Percentiles rank a stretch among this genome's conserved stretches.
These are phyloP conservation scores for Fusarium sp. DNA, from an alignment of 2,329 filamentous ascomycete species.

Conservation along the genomic window DNA sequence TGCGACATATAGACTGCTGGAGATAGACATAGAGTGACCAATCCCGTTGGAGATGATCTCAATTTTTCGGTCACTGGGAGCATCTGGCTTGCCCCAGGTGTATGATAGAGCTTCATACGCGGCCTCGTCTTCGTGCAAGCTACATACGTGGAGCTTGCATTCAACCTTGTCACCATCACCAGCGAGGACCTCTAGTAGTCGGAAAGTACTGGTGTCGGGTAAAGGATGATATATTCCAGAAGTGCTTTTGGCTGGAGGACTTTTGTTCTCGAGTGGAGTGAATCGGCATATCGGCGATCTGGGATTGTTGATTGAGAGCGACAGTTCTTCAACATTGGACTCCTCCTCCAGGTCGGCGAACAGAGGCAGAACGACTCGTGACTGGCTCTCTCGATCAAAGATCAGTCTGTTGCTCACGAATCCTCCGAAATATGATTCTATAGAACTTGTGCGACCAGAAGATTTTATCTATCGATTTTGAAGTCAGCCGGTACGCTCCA, in stretches of 20 bases:
- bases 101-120: neutral
- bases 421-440: neutral
- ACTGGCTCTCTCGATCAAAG: neutral
- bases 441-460: neutral
- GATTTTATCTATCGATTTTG: neutral
- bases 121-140: neutral
- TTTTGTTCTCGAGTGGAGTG: neutral
- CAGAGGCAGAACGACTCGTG: neutral
- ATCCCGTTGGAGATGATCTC: fast-evolving
- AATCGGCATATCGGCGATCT: neutral
- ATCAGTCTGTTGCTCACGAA: fast-evolving
- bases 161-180: neutral
- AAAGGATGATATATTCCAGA: neutral
- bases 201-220: fast-evolving
- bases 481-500: neutral
- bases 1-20: fast-evolving
- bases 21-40: neutral
- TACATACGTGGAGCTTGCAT: neutral
- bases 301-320: neutral
- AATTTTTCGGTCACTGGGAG: neutral
- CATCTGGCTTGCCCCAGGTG: fast-evolving
- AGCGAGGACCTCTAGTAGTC: neutral
- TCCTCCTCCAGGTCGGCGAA: neutral
- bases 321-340: fast-evolving
- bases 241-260: no score